Evolutionary conservation across 2,329 filamentous ascomycete species (phyloP), one percentile per base, ranked within the genome.

Genomic region (Pezicula radicicola): DNA sequence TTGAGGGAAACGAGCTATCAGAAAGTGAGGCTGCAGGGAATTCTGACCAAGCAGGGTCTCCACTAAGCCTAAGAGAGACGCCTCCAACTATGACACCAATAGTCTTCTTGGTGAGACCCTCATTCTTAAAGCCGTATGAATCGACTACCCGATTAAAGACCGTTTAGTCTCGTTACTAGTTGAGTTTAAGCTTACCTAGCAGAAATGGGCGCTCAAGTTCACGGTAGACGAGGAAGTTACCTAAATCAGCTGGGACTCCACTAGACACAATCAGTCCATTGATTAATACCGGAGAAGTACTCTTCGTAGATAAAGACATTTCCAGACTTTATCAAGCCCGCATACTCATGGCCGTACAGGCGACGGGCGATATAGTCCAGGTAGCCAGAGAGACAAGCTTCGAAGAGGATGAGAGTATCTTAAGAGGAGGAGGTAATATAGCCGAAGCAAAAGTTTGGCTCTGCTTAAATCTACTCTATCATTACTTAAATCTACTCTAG

Each of bases 221-320:
- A 28, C 94, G 83, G 67, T 99, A 99, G 1, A 94, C 97, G 52
- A 99, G 73, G 70, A 99, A 99, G 74, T 94, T 97, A 48, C 94
- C 94, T 0, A 94, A 96, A 2, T 51, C 94, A 84, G 72, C 92
- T 95, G 0, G 92, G 92, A 60, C 89, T 95, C 92, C 92, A 97
- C 6, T 87, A 86, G 10, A 93, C 83, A 13, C 92, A 91, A 61
- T 97, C 92, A 0, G 91, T 96, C 92, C 92, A 97, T 50, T 92
- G 80, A 73, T 95, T 95, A 72, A 96, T 96, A 5, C 91, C 91
- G 0, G 91, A 95, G 0, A 89, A 86, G 55, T 90, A 86, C 68
- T 96, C 91, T 64, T 96, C 91, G 68, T 96, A 97, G 59, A 96
- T 89, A 70, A 96, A 94, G 44, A 96, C 82, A 59, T 88, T 87